Evolutionary conservation across 495 filamentous ascomycete species (phyloP).

Genomic region (Poronia punctata): DNA sequence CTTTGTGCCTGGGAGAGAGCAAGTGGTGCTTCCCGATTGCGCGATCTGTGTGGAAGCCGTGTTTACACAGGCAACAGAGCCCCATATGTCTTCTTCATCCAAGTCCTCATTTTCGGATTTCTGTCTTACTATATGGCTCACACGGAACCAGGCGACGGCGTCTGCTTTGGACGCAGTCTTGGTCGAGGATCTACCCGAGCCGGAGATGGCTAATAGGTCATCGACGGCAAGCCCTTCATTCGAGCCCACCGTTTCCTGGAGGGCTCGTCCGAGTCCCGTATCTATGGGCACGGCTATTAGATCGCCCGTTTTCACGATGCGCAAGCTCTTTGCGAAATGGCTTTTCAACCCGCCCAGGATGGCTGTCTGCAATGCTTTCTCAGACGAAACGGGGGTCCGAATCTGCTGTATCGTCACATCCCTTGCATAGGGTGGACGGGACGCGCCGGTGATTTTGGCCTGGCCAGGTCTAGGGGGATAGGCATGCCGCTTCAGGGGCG

Average conservation of each 20-base stretch:
- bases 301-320: constrained; percentile 79
- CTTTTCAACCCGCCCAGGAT: constrained; percentile 78
- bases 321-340: constrained; percentile 70
- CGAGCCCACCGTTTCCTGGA: constrained; percentile 53
- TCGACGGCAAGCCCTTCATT: constrained; percentile 59
- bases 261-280: constrained; percentile 65
- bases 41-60: constrained; percentile 78
- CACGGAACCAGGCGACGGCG: constrained; percentile 83
- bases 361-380: constrained; percentile 72
- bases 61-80: constrained; percentile 74
- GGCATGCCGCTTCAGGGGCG: constrained; percentile 49
- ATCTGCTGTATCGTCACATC: constrained; percentile 89
- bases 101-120: constrained; percentile 51
- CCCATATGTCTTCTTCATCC: constrained; percentile 62
- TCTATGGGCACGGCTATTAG: constrained; percentile 82
- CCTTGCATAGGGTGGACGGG: constrained; percentile 76
- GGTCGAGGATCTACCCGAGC: constrained; percentile 17
- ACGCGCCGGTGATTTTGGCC: constrained; percentile 46
- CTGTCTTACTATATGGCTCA: constrained; percentile 60
- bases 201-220: constrained; percentile 47
- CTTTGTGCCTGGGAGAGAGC: constrained; percentile 65
- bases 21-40: constrained; percentile 74
- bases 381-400: constrained; percentile 78
- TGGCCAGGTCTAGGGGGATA: constrained; percentile 32
- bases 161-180: constrained; percentile 32